A percentile compares a stretch with the other conserved stretches of the same genome.
These are phyloP conservation scores for Phascolomyces articulosus DNA, from an alignment of 371 early-diverging fungal species.

Conservation along the genomic window DNA sequence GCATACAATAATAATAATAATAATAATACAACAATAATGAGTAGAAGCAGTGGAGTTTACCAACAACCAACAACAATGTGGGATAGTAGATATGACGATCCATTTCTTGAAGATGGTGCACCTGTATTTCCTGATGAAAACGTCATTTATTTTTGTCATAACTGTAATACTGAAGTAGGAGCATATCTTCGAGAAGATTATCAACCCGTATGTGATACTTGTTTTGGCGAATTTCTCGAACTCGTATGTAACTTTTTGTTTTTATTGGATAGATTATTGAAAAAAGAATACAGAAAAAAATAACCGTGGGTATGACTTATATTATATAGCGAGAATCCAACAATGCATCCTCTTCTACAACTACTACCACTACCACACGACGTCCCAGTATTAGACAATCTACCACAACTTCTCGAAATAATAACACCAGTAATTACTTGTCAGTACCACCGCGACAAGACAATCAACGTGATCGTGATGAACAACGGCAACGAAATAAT, in stretches of 20 bases:
- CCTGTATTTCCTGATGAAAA: not conserved
- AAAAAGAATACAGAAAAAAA: not conserved
- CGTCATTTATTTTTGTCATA: not conserved
- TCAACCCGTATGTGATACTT: not conserved
- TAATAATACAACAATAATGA: too few species aligned
- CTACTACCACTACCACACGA: not conserved
- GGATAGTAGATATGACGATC: not conserved
- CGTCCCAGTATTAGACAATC: not conserved
- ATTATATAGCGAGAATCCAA: too few species aligned
- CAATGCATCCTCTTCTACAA: not conserved
- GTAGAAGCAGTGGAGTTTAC: too few species aligned
- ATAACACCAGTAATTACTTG: not conserved
- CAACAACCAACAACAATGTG: too few species aligned
- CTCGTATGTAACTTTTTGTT: not conserved
- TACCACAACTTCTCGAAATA: not conserved
- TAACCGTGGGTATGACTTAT: too few species aligned
- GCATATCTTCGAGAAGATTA: not conserved
- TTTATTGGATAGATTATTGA: not conserved
- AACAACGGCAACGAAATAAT: not conserved
- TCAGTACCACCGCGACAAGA: not conserved
- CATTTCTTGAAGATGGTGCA: not conserved
- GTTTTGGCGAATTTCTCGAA: conserved; percentile 1
- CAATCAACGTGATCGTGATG: not conserved
- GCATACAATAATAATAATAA: too few species aligned
- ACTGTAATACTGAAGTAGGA: not conserved